phyloP scores from a whole-genome alignment of 2,329 filamentous ascomycete genomes.

The Xylaria sp. region DNA sequence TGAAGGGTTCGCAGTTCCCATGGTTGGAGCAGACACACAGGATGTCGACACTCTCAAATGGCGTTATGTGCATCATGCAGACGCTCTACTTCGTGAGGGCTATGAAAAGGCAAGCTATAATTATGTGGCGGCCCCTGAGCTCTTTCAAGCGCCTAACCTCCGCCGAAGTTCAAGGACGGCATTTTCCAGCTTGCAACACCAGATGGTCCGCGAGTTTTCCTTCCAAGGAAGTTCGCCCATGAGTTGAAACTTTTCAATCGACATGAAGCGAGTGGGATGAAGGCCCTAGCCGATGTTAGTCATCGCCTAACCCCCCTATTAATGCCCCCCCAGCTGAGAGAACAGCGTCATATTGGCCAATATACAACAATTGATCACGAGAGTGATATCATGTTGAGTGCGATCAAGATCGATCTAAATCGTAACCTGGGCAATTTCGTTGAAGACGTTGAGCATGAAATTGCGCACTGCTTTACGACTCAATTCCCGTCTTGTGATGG shows the following conservation, averaged over 20 bases:
- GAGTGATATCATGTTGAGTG: conserved; percentile 46
- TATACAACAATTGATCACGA: conserved; percentile 48
- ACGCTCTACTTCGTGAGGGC: conserved; percentile 44
- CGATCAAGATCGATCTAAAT: conserved; percentile 47
- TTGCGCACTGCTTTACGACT: conserved; percentile 44
- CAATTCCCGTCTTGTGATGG: conserved; percentile 45
- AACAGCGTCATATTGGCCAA: conserved; percentile 44
- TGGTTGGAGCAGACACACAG: conserved; percentile 35
- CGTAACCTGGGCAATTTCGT: conserved; percentile 45
- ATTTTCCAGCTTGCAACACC: conserved; percentile 46
- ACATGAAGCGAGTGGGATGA: conserved; percentile 47
- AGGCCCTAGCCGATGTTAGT: conserved; percentile 45
- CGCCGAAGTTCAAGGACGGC: conserved; percentile 41
- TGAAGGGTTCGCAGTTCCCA: conserved; percentile 39
- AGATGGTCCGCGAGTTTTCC: conserved; percentile 45
- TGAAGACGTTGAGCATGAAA: conserved; percentile 43
- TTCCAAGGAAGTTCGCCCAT: conserved; percentile 43
- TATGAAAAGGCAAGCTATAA: conserved; percentile 40
- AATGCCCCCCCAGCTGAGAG: neutral
- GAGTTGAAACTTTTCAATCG: conserved; percentile 44
- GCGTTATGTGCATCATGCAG: conserved; percentile 45
- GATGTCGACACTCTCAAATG: conserved; percentile 40
- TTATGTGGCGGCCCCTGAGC: neutral
- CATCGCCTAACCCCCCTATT: neutral
- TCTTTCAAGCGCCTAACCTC: conserved; percentile 4